Evolutionary conservation across 2,329 filamentous ascomycete species (phyloP), one percentile per base, ranked within the genome.

Genomic region (Diaporthe vaccinii): DNA sequence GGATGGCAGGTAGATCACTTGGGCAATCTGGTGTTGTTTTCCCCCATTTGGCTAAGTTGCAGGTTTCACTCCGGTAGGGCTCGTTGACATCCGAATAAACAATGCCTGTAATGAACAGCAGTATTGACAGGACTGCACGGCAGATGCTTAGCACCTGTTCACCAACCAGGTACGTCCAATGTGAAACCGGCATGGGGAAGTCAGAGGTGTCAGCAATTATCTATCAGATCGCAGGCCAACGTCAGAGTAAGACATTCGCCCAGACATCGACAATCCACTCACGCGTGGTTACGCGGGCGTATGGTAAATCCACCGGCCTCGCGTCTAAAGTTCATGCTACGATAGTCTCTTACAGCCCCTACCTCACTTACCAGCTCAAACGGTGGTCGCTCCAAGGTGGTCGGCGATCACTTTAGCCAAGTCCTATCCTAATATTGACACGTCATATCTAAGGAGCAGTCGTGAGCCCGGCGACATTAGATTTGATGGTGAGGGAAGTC

Each of bases 321-420:
- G 25, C 20, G 14, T 39, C 46, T 20, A 28, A 53, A 28, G 22
- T 39, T 39, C 34, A 46, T 20, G 46, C 46, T 49, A 68, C 14
- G 28, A 34, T 20, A 68, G 65, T 31, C 46, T 68, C 62, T 67
- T 8, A 25, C 46, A 39, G n/a, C 7, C 10, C 15, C 20, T 28
- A 39, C 65, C 8, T 34, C 46, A 39, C 46, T 14, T 68, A n/a
- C 12, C 65, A 53, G 12, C 65, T 68, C 46, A 68, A 53, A 68
- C 65, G 12, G 22, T 53, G 22, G 31, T 22, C 41, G 65, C 46
- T 51, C 65, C 46, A 39, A 39, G 34, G 65, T 55, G 34, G 46
- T 41, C 65, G 49, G 31, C 46, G 65, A 68, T 68, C 46, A 68
- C 4, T 17, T 28, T 28, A 68, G 65, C 46, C 46, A 68, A 53